Base-by-base conservation (phyloP, 106 monocot genomes). In the Ottelia alismoides region DNA sequence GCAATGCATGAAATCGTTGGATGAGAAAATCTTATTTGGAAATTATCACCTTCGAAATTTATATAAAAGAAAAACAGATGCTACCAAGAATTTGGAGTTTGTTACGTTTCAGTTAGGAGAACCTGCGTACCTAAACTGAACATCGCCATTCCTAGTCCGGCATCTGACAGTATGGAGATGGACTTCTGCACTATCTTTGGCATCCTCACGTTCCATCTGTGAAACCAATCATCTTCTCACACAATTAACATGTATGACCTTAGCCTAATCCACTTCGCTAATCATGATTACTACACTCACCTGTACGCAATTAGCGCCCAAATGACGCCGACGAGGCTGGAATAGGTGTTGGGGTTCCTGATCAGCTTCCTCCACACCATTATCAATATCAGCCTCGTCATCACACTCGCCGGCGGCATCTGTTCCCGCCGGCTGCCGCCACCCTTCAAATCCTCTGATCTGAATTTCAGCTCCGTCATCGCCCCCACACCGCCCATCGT, bases 301-400 rank as follows among this genome's bases (percentile, higher is more conserved):
- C 70, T 10, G 61, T 58, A 70, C 20, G 62, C 52, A 22, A 70
- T 23, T 19, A 70, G 55, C 5, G 70, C 61, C 70, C 70, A 70
- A 21, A 72, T 47, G 18, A 92, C 71, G 46, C 92, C 92, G 66
- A 87, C 58, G 20, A 92, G 64, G 64, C 82, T 87, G 29, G 92
- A 87, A 58, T 87, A 87, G n/a, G 92, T 92, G 77, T 92, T 87
- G 23, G 92, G 92, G 45, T 92, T 92, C 49, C 92, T 76, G 52
- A 92, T 83, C 28, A 92, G 83, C 52, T 87, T 87, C 20, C 92
- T 67, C 92, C 92, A 87, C 44, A 92, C 87, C 92, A 92, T 92
- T 73, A 92, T 87, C 49, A 92, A 74, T 57, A 92, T 92, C 18
- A 92, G 64, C 1, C 86, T 54, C 0, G 82, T 92, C 82, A 92